These are phyloP conservation scores for Penicillium subrubescens DNA, from an alignment of 495 filamentous ascomycete genomes.

Conservation along the genomic window DNA sequence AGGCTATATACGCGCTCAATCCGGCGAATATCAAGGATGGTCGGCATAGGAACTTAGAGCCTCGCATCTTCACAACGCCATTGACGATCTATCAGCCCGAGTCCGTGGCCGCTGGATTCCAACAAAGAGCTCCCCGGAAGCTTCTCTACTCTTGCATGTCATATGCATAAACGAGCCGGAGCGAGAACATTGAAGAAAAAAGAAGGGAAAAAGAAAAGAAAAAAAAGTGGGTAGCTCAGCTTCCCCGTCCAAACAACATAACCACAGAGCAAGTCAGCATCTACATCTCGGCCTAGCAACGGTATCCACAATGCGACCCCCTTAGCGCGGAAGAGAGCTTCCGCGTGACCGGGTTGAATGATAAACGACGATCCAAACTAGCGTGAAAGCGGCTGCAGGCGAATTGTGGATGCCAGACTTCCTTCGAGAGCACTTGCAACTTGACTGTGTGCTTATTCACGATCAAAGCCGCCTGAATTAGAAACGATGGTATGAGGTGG, in stretches of 20 bases:
- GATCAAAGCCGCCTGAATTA: neutral
- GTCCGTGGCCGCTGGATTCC: neutral
- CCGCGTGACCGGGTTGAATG: constrained; percentile 23
- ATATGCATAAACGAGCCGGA: neutral
- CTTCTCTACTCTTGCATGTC: neutral
- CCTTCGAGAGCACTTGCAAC: neutral
- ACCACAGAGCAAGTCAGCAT: neutral
- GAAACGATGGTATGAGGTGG: neutral
- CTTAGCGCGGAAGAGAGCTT: constrained; percentile 13
- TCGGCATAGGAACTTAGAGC: neutral
- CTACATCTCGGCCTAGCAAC: neutral
- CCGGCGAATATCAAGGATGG: neutral
- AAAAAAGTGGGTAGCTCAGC: constrained; percentile 9
- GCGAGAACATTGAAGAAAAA: neutral
- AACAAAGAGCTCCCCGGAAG: neutral
- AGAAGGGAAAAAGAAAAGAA: neutral
- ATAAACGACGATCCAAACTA: constrained; percentile 17
- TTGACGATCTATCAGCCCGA: constrained; percentile 3
- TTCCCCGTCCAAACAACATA: neutral
- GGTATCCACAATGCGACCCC: neutral
- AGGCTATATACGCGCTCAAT: neutral
- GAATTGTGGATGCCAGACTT: constrained; percentile 12
- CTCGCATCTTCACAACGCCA: neutral
- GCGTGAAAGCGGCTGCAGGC: constrained; percentile 12
- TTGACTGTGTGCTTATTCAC: neutral